Evolutionary conservation across 257 asterid genomes (phyloP).

Genomic region (Striga asiatica): DNA sequence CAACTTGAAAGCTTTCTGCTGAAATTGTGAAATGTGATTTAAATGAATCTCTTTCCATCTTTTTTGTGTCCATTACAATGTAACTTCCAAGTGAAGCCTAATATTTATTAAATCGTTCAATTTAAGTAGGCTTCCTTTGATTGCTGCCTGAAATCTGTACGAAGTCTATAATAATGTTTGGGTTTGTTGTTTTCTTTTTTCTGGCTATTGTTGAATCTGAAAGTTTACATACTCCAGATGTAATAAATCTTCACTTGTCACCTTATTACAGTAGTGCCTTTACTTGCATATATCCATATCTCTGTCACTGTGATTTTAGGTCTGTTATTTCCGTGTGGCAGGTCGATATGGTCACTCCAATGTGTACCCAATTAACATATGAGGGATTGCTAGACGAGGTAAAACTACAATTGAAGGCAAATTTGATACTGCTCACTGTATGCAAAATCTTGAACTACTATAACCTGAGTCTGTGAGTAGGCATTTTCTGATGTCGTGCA

Average conservation of each 20-base stretch:
- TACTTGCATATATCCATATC: neutral
- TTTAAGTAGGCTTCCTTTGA: neutral
- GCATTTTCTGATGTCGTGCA: neutral
- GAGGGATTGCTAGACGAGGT: conserved; percentile 98
- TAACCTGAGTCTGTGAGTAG: neutral
- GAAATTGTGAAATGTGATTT: neutral
- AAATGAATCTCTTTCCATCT: neutral
- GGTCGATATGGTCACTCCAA: conserved; percentile 99
- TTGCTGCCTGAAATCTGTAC: neutral
- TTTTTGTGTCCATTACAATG: neutral
- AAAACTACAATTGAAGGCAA: conserved; percentile 10
- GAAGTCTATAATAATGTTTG: neutral
- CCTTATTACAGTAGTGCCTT: conserved; percentile 4
- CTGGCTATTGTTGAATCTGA: neutral
- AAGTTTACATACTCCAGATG: neutral
- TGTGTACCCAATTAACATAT: conserved; percentile 87
- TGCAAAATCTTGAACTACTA: neutral
- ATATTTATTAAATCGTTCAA: neutral
- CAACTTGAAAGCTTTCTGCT: neutral
- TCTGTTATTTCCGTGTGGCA: conserved; percentile 29
- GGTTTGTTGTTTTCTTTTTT: neutral
- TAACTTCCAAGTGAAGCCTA: neutral
- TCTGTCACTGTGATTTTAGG: conserved; percentile 11
- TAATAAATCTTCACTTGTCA: neutral
- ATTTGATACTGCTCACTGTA: neutral